These are phyloP conservation scores for Beauveria asiatica DNA, from an alignment of 2,329 filamentous ascomycete genomes.

Conservation along the genomic window DNA sequence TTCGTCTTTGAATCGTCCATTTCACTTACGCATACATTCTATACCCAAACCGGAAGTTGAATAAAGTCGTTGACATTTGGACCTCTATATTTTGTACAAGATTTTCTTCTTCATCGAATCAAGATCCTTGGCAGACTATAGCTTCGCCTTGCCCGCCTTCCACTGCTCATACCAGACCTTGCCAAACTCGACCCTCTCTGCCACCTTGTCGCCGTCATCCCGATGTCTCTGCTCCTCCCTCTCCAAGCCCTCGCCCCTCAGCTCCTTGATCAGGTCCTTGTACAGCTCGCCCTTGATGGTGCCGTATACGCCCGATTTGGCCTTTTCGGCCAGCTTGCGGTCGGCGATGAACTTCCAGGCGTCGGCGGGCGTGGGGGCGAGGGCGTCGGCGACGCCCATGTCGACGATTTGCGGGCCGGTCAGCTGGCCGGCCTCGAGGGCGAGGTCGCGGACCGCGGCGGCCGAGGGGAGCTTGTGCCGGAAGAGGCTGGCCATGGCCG, in stretches of 20 bases:
- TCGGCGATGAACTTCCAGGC: constrained; percentile 51
- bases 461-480: constrained; percentile 53
- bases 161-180: constrained; percentile 42
- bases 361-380: constrained; percentile 50
- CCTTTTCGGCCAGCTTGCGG: constrained; percentile 51
- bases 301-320: constrained; percentile 58
- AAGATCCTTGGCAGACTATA: constrained; percentile 17
- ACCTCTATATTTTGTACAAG: too few species aligned
- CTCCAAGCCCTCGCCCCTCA: constrained; percentile 44
- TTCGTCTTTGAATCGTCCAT: too few species aligned
- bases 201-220: constrained; percentile 29
- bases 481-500: constrained; percentile 69
- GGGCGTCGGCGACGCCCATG: constrained; percentile 58
- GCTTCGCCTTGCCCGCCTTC: constrained; percentile 29
- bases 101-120: too few species aligned
- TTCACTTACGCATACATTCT: too few species aligned
- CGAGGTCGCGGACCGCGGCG: constrained; percentile 52
- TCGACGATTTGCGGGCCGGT: constrained; percentile 53
- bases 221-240: constrained; percentile 41
- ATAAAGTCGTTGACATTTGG: too few species aligned
- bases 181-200: constrained; percentile 34
- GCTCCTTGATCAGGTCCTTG: constrained; percentile 50
- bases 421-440: constrained; percentile 67
- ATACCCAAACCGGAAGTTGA: too few species aligned
- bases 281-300: constrained; percentile 70